Percentiles rank a stretch among this genome's conserved stretches.
Conservation (phyloP, 75 land plant genomes). For the Pinus tabuliformis region DNA sequence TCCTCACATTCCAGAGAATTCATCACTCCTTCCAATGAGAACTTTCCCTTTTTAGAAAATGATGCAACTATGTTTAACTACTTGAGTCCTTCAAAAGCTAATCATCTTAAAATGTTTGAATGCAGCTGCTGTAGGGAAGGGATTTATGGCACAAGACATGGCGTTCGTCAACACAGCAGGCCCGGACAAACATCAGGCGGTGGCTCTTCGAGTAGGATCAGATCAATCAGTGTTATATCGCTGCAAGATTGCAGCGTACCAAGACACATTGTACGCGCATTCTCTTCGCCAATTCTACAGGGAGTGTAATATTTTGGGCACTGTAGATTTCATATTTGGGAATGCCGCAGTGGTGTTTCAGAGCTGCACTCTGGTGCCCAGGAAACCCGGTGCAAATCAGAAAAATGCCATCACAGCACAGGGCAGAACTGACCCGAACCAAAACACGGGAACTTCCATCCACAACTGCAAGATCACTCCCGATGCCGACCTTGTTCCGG, state of each 20-base stretch:
- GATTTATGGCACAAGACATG: constrained; percentile 39
- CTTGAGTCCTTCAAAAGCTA: too few species aligned
- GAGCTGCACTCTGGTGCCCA: constrained; percentile 34
- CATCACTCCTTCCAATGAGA: too few species aligned
- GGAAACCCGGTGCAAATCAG: constrained; percentile 34
- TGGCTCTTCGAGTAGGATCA: constrained; percentile 50
- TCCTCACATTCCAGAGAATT: too few species aligned
- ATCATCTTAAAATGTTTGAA: neutral
- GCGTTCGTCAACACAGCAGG: constrained; percentile 63
- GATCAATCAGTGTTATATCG: constrained; percentile 48
- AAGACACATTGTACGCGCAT: constrained; percentile 71
- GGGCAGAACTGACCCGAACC: constrained; percentile 43
- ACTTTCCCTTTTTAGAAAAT: too few species aligned
- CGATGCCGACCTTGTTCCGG: constrained; percentile 13
- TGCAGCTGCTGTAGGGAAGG: constrained; percentile 33
- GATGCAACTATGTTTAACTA: too few species aligned
- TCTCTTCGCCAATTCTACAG: constrained; percentile 63
- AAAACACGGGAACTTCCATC: constrained; percentile 36
- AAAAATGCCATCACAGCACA: constrained; percentile 57
- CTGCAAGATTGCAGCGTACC: constrained; percentile 57
- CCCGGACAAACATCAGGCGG: constrained; percentile 64
- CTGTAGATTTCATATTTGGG: constrained; percentile 73
- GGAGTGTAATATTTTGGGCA: constrained; percentile 56
- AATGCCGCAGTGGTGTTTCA: constrained; percentile 43
- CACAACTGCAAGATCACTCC: constrained; percentile 44